Evolutionary conservation across 768 basidiomycete genomes (phyloP), one percentile per base, ranked within the genome.

Genomic region (Lactarius pseudohatsudake): DNA sequence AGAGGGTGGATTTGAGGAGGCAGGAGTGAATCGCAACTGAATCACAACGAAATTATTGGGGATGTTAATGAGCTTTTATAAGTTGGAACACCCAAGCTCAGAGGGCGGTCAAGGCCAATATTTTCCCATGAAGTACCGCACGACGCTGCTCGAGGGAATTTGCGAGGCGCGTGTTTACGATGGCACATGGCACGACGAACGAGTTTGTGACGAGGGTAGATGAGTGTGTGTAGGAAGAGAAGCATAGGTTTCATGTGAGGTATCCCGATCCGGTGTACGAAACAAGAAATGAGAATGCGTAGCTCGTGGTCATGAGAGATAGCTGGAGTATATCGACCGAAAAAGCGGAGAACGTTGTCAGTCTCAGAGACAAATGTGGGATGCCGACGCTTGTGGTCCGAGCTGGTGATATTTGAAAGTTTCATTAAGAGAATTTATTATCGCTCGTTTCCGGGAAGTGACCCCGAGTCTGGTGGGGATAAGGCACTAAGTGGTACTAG

Each of bases 11-110:
- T 40, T 45, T 53, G 50, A 45, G 63, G 69, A 45, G 56, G 62
- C 38, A 67, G 40, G 22, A 59, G 38, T 38, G 55, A 59, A 50
- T 32, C 28, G 28, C 59, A 38, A 41, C 32, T 47, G 43, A 63
- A 61, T 32, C 64, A 60, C 59, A 58, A 54, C 34, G 57, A 36
- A 63, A 64, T 22, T 30, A 59, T 36, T 36, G 45, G 16, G 30
- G 18, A 11, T 18, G 8, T 30, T 30, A n/a, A 13, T n/a, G 43
- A 20, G 20, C 7, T 11, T 30, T 63, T 64, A 60, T 41, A 30
- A 7, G n/a, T 26, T 22, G 28, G 38, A 32, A 26, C 7, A 18
- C 22, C 20, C n/a, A 47, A 34, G 65, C 41, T 38, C 28, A 30
- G 45, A 22, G 40, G 50, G 47, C 18, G 15, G 61, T 16, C 38